These are phyloP conservation scores for Hysterium pulicare DNA, from an alignment of 2,329 filamentous ascomycete genomes.

Conservation along the genomic window DNA sequence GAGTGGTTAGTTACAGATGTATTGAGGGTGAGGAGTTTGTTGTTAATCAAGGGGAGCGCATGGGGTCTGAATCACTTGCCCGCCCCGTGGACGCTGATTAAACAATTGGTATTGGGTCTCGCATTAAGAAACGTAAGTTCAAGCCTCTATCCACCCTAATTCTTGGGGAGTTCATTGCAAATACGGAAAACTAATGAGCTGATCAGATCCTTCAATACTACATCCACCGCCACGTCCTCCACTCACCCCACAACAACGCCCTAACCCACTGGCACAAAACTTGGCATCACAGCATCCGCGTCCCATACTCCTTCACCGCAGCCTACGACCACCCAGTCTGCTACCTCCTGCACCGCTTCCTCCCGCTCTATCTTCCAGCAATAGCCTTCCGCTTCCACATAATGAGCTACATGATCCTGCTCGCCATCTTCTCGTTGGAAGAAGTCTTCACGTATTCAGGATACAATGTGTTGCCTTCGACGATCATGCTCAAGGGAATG, in stretches of 20 bases:
- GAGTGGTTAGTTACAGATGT: slow-evolving; percentile 55
- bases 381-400: slow-evolving; percentile 66
- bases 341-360: slow-evolving; percentile 59
- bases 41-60: slow-evolving; percentile 58
- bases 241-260: slow-evolving; percentile 41
- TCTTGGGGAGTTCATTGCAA: neutral
- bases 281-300: slow-evolving; percentile 58
- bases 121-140: slow-evolving; percentile 54
- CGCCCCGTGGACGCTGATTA: slow-evolving; percentile 59
- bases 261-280: slow-evolving; percentile 42
- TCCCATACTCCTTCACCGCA: slow-evolving; percentile 61
- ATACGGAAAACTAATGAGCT: neutral
- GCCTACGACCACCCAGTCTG: slow-evolving; percentile 67
- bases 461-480: slow-evolving; percentile 60
- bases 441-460: slow-evolving; percentile 66
- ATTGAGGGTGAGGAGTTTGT: slow-evolving; percentile 52
- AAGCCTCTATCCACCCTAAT: neutral
- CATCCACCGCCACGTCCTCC: slow-evolving; percentile 69
- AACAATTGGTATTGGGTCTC: slow-evolving; percentile 53
- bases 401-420: slow-evolving; percentile 66
- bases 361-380: slow-evolving; percentile 65
- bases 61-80: slow-evolving; percentile 61
- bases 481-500: slow-evolving; percentile 56
- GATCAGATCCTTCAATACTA: slow-evolving; percentile 64
- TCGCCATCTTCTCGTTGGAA: slow-evolving; percentile 61